phyloP scores from a whole-genome alignment of 2,329 filamentous ascomycete genomes.

The Xylariaceae sp. region DNA sequence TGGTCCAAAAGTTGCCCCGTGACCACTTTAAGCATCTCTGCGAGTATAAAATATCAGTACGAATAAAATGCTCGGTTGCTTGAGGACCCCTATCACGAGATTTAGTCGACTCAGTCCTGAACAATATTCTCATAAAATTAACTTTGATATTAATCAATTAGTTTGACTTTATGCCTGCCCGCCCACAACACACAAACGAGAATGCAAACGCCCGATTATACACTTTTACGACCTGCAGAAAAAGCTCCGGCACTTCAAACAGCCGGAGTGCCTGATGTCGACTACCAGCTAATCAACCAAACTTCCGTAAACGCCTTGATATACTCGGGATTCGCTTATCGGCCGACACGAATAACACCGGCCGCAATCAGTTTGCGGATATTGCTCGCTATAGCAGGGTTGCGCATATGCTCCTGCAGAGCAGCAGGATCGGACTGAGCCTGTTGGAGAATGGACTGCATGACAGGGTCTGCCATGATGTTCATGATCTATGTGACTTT shows the following conservation, averaged over 20 bases:
- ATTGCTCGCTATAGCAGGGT: conserved; percentile 76
- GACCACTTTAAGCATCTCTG: no score
- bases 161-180: conserved; percentile 7
- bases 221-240: conserved; percentile 6
- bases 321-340: conserved; percentile 21
- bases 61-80: no score
- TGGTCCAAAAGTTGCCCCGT: no score
- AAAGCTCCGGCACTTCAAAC: conserved; percentile 2
- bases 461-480: conserved; percentile 92
- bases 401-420: conserved; percentile 95
- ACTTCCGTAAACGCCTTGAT: conserved; percentile 14
- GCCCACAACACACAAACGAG: conserved; percentile 4
- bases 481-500: conserved; percentile 61
- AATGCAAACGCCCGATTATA: conserved; percentile 7
- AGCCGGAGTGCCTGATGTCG: conserved; percentile 5
- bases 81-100: no score
- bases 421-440: conserved; percentile 90
- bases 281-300: conserved; percentile 7
- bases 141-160: conserved; percentile 6
- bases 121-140: no score
- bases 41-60: no score
- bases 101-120: no score
- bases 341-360: conserved; percentile 78
- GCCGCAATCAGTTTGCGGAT: conserved; percentile 93
- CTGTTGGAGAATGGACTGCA: conserved; percentile 96